Base-by-base conservation (phyloP, 2,329 filamentous ascomycete species). In the Plectosphaerella plurivora region DNA sequence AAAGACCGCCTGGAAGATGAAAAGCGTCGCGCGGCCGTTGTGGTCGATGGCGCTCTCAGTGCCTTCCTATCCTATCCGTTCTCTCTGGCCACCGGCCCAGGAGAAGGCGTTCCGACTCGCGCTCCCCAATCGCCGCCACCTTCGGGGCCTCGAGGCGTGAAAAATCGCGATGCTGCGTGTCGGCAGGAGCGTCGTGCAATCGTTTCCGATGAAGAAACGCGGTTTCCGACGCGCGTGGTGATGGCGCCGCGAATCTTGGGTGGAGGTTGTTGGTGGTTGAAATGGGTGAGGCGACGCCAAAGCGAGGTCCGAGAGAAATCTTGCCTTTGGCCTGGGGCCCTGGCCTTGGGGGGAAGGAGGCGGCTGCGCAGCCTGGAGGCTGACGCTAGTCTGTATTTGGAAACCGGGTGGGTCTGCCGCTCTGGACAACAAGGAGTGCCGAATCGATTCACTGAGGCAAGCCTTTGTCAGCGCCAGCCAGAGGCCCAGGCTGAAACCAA, bases 181-280 rank as follows among this genome's bases (percentile, higher is more conserved):
- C 64, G 63, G 63, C 61, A 59, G 54, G 54, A 59, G 61, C 65
- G 61, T 68, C 67, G 65, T 61, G 60, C 53, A 55, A 52, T 61
- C 63, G 64, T 61, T 53, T 57, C 56, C 62, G 61, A 60, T 60
- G 61, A 57, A 56, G 57, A 63, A 63, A 69, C 69, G 68, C 71
- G 73, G 73, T 73, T 72, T 68, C 70, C 71, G 77, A 76, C 76
- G 75, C 78, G 80, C 73, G 73, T 72, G 70, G 68, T 71, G 73
- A 75, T 78, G 72, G 62, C 55, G 65, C 68, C 62, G 62, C 58
- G 59, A 22, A 61, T 48, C 53, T 53, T 55, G 57, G 52, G 51
- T 49, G 48, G 50, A 55, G 46, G 56, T 47, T 56, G 52, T 57
- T 37, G 51, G 54, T 49, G 59, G 47, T 63, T 64, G 68, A 68